Conservation (phyloP, 2,329 filamentous ascomycete species). For the Pestalotiopsis sp. region DNA sequence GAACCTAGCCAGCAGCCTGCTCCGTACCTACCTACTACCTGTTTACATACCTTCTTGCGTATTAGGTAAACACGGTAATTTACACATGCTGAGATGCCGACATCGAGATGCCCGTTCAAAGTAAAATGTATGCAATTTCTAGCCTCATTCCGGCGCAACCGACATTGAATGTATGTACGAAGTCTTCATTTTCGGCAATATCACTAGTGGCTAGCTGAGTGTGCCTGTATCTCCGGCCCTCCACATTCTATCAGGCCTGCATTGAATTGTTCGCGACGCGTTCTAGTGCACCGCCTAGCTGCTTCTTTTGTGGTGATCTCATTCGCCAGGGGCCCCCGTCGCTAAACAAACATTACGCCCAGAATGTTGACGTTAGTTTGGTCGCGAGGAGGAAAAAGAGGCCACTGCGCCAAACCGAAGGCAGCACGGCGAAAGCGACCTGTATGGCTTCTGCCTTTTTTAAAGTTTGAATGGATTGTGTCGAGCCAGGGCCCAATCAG, state of each 20-base stretch:
- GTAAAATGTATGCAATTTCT: no score
- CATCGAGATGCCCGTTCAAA: no score
- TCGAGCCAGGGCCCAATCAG: neutral
- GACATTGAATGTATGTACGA: no score
- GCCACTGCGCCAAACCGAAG: no score
- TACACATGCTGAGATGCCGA: no score
- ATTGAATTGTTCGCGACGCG: neutral
- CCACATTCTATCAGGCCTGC: neutral
- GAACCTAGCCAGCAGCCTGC: no score
- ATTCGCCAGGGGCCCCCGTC: neutral
- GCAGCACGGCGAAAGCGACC: neutral
- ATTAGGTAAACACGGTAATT: no score
- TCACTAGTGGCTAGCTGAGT: no score
- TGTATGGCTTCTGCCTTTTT: neutral
- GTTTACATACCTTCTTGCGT: no score
- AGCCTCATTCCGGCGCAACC: no score
- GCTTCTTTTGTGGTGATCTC: neutral
- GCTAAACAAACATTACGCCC: neutral
- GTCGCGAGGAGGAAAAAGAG: neutral
- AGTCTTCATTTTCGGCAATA: no score
- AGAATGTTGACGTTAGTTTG: neutral
- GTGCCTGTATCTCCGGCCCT: neutral
- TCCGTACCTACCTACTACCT: no score
- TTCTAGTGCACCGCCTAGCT: neutral
- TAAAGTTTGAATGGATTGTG: neutral